Percentiles rank a stretch among this genome's conserved stretches.
These are phyloP conservation scores for Cucumis sativus DNA, from an alignment of 306 rosid species.

Conservation along the genomic window Cucumber_9930_V3 NC_026655.2:5503501-5504000, in stretches of 20 bases:
- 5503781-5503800: slow-evolving; percentile 70
- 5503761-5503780: slow-evolving; percentile 85
- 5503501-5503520: too few relatives aligned
- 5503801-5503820: slow-evolving; percentile 89
- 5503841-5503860: slow-evolving; percentile 78
- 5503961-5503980: slow-evolving; percentile 69
- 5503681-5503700: not conserved
- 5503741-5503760: slow-evolving; percentile 91
- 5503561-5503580: not conserved
- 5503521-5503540: not conserved
- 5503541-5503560: not conserved
- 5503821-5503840: slow-evolving; percentile 69
- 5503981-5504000: slow-evolving; percentile 79
- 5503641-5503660: not conserved
- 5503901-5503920: slow-evolving; percentile 74
- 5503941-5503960: slow-evolving; percentile 66
- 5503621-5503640: slow-evolving; percentile 5
- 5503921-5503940: slow-evolving; percentile 84
- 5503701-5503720: not conserved
- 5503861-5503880: slow-evolving; percentile 69
- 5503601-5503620: not conserved
- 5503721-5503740: slow-evolving; percentile 45
- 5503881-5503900: slow-evolving; percentile 75
- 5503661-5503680: not conserved
- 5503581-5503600: not conserved